Percentiles rank a stretch among this genome's conserved stretches.
Evolutionary conservation across 306 rosid genomes (phyloP).

Genomic region (Ceratonia siliqua): DNA sequence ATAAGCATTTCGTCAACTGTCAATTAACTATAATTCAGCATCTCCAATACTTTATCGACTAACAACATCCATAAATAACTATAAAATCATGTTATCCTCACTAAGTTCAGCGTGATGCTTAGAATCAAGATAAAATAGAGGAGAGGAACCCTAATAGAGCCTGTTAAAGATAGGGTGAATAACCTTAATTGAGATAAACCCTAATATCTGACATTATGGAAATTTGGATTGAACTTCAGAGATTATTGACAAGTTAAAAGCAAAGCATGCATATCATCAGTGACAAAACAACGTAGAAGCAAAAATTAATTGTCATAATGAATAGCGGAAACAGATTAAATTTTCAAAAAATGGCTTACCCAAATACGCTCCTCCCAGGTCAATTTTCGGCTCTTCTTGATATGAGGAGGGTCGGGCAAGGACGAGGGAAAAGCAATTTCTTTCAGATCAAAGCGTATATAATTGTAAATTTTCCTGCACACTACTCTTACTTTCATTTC

Average conservation of each 20-base stretch:
- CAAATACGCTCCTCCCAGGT: conserved; percentile 62
- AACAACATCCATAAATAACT: background rate
- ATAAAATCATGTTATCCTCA: background rate
- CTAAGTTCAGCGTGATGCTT: background rate
- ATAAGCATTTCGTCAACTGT: background rate
- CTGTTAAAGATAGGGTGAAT: background rate
- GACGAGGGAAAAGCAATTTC: conserved; percentile 92
- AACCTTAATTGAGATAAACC: background rate
- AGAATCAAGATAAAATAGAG: background rate
- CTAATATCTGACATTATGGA: background rate
- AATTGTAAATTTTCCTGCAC: conserved; percentile 63
- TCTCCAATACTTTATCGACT: background rate
- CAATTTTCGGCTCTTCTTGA: conserved; percentile 69
- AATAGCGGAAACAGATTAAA: background rate
- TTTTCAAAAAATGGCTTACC: conserved; percentile 40
- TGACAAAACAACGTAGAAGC: background rate
- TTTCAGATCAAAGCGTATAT: conserved; percentile 77
- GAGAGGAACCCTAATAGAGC: background rate
- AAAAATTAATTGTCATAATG: background rate
- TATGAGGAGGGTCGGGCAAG: conserved; percentile 80
- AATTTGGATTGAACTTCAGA: background rate
- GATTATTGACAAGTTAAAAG: background rate
- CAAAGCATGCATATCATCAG: background rate
- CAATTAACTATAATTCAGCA: background rate
- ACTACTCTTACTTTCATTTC: conserved; percentile 75